Evolutionary conservation across 176 grass and related monocot genomes (phyloP), one percentile per base, ranked within the genome.

Genomic region (Olyra latifolia): DNA sequence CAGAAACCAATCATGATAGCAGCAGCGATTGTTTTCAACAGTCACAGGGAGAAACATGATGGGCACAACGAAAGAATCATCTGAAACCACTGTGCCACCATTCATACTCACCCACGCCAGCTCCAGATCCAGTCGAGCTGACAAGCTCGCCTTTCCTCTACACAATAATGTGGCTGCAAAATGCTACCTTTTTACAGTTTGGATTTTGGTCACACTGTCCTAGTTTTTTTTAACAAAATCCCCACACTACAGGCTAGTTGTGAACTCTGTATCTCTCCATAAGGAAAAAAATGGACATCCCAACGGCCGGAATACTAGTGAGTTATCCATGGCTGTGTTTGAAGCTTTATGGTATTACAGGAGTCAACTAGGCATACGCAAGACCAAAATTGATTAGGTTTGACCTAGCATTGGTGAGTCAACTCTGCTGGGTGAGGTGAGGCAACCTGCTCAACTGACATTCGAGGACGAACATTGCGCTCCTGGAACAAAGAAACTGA

Each of bases 401-500:
- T 79, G 48, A 61, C 16, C 58, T 85, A 89, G 47, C 46, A 74
- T 22, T 77, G 28, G 1, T 56, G 75, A 78, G n/a, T 52, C 32
- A 72, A 15, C 66, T 83, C 79, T 72, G 69, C 25, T 10, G 22
- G 57, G 22, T 47, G 62, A 54, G 75, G 60, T 4, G 45, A 17
- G 1, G 19, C 30, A 15, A n/a, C 71, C 66, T 88, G 76, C 62
- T 91, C 71, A 10, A 44, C 61, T 25, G 77, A 81, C 71, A 84
- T 15, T 7, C 75, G 81, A 20, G 19, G 81, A 2, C 71, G 81
- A 68, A 84, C 77, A 12, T 85, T 81, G 6, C 67, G 76, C 41
- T 79, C 71, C 89, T 91, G 81, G 42, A 85, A 29, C 7, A 58
- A 61, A 48, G 8, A 82, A 69, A 69, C 35, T 68, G 58, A 20